A percentile compares a stretch with the other conserved stretches of the same genome.
phyloP scores from a whole-genome alignment of 2,329 filamentous ascomycete genomes.

The Aureobasidium subglaciale region DNA sequence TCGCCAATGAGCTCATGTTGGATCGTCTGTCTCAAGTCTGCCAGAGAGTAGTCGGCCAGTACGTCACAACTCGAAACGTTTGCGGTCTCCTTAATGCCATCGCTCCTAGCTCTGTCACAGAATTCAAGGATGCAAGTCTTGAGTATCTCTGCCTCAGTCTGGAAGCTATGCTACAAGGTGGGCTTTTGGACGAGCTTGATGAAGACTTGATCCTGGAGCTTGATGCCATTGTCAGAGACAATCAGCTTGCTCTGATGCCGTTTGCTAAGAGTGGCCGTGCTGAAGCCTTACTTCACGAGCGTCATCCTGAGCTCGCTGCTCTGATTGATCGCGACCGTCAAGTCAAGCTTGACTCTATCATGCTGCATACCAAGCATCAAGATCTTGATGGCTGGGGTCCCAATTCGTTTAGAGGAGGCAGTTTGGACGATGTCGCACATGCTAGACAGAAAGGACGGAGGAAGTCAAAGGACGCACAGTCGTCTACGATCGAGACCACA shows the following conservation, averaged over 20 bases:
- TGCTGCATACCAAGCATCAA: slow-evolving; percentile 55
- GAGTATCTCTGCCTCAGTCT: slow-evolving; percentile 90
- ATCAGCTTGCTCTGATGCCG: slow-evolving; percentile 71
- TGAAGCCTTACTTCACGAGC: slow-evolving; percentile 58
- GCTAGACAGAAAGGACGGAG: slow-evolving; percentile 37
- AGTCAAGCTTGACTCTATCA: slow-evolving; percentile 68
- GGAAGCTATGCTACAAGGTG: slow-evolving; percentile 86
- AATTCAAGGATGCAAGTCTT: slow-evolving; percentile 81
- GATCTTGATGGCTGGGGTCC: slow-evolving; percentile 59
- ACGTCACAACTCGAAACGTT: slow-evolving; percentile 80
- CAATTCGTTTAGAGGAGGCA: slow-evolving; percentile 55
- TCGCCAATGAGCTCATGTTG: slow-evolving; percentile 92
- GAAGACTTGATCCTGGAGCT: slow-evolving; percentile 74
- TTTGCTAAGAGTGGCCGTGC: slow-evolving; percentile 69
- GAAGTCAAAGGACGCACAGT: slow-evolving; percentile 34
- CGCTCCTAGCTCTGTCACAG: slow-evolving; percentile 70
- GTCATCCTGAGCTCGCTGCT: slow-evolving; percentile 54
- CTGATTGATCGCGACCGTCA: slow-evolving; percentile 63
- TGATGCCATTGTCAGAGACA: slow-evolving; percentile 70
- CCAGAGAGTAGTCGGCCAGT: slow-evolving; percentile 73
- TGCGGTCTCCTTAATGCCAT: slow-evolving; percentile 79
- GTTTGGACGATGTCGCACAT: slow-evolving; percentile 54
- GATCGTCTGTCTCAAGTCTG: slow-evolving; percentile 85
- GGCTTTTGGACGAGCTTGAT: slow-evolving; percentile 77
- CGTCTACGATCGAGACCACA: slow-evolving; percentile 53